Evolutionary conservation across 129 eudicot genomes (phyloP).

Genomic region (Artemisia annua): DNA sequence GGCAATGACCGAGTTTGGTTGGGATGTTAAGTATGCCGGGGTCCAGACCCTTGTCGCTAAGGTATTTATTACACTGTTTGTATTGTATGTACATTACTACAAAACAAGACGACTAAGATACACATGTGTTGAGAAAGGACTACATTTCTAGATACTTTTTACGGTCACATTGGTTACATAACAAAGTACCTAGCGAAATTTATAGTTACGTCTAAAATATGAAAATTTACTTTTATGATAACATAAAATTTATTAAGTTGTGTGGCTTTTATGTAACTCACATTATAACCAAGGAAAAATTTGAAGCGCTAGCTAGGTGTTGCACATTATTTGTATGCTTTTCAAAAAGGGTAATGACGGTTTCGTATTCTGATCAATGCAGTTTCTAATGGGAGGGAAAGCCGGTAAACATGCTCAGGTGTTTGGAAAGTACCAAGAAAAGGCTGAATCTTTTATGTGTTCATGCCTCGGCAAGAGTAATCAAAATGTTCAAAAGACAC

Average conservation of each 20-base stretch:
- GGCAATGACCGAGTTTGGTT: conserved; percentile 95
- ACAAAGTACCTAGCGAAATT: too few relatives aligned
- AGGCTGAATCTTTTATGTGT: conserved; percentile 92
- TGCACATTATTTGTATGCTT: not conserved
- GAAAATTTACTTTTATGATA: too few relatives aligned
- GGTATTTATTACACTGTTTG: conserved; percentile 35
- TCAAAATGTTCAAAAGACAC: conserved; percentile 77
- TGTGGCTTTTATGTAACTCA: too few relatives aligned
- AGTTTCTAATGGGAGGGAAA: conserved; percentile 86
- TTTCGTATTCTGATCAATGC: conserved; percentile 22
- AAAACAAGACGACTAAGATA: not conserved
- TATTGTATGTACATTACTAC: not conserved
- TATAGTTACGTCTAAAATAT: too few relatives aligned
- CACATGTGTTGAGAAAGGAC: too few relatives aligned
- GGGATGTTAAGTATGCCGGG: conserved; percentile 99
- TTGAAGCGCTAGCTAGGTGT: too few relatives aligned
- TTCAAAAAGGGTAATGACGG: not conserved
- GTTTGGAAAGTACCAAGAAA: conserved; percentile 67
- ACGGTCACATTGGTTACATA: too few relatives aligned
- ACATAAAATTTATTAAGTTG: too few relatives aligned
- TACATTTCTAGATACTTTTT: too few relatives aligned
- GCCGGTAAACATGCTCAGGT: conserved; percentile 57
- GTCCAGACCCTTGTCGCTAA: conserved; percentile 91
- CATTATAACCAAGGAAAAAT: too few relatives aligned
- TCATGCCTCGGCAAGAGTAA: conserved; percentile 77